Base-by-base conservation (phyloP, 1,139 yeast genomes). In the Kodamaea derodonti region DNA sequence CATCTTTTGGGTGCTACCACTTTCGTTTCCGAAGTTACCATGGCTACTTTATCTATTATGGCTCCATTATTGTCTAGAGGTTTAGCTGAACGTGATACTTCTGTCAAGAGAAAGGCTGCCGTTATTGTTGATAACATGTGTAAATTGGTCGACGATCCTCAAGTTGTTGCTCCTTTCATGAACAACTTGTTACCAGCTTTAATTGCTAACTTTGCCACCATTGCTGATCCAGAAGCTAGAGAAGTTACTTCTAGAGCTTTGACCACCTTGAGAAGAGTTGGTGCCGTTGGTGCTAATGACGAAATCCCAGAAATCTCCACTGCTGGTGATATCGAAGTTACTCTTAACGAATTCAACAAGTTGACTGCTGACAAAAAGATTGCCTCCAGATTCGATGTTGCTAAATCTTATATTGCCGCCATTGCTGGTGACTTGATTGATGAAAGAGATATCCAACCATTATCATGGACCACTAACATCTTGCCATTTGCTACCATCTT, bases 141-240 rank as follows among this genome's bases (percentile, higher is more conserved):
- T 85, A 92, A 92, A 78, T 86, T 92, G 73, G 98, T 92, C 75
- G 97, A 92, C 64, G 98, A 92, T 69, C 98, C 98, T 56, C 97
- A 92, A 78, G 92, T 92, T 63, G 95, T 92, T 74, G 97, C 97
- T 77, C 98, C 98, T 56, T 92, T 92, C 84, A 76, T 92, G 85
- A 75, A 77, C 71, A 85, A 83, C 66, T 81, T 92, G 64, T 84
- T 87, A 76, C 98, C 98, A 66, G 87, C 97, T 60, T 80, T 92
- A 70, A 86, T 87, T 81, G 67, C 80, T 65, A 92, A 92, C 86
- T 80, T 82, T 74, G 72, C 85, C 62, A 87, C 86, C 75, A 87
- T 92, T 75, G 98, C 98, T 65, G 98, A 92, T 73, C 98, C 98
- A 63, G 98, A 92, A 77, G 98, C 97, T 54, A 94, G 98, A 79